A percentile compares a stretch with the other conserved stretches of the same genome.
These are phyloP conservation scores for Uronychia binucleata DNA, from an alignment of 73 alveolate genomes.

Conservation along the genomic window DNA sequence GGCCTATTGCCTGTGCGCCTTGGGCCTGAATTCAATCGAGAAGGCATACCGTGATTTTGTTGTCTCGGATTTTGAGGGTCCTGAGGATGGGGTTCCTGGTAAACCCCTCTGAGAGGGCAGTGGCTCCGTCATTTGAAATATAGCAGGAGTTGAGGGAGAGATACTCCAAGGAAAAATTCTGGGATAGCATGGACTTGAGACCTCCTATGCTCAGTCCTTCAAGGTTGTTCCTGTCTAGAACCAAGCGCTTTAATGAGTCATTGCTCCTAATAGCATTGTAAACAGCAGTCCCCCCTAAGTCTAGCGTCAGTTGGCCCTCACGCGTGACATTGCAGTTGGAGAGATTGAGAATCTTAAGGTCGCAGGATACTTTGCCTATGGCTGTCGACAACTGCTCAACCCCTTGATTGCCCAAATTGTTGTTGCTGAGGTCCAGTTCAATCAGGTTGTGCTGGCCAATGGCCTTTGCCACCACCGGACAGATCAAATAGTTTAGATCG, in stretches of 20 bases:
- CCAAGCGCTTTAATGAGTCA: constrained; percentile 5
- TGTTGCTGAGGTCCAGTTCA: constrained; percentile 33
- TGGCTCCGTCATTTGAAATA: constrained; percentile 37
- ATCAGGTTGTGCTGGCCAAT: not conserved
- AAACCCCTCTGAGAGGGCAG: constrained; percentile 18
- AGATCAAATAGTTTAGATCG: not conserved
- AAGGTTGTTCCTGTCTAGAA: constrained; percentile 20
- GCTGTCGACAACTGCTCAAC: constrained; percentile 19
- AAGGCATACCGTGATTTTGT: not conserved
- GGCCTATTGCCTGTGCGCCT: not conserved
- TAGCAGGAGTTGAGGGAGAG: constrained; percentile 21
- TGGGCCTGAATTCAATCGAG: too few species aligned
- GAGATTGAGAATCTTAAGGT: constrained; percentile 16
- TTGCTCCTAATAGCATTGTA: constrained; percentile 16
- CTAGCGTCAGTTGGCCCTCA: too few species aligned
- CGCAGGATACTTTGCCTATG: not conserved
- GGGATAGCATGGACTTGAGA: constrained; percentile 3
- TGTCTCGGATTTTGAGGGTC: constrained; percentile 13
- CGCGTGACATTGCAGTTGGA: constrained; percentile 27
- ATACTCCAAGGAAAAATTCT: not conserved
- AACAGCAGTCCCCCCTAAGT: constrained; percentile 23
- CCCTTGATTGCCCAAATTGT: constrained; percentile 36
- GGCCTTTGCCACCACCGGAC: not conserved
- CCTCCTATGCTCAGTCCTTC: constrained; percentile 33
- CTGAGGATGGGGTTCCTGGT: constrained; percentile 20